Conservation (phyloP, 148 eudicot genomes). For the Euryodendron excelsum region DNA sequence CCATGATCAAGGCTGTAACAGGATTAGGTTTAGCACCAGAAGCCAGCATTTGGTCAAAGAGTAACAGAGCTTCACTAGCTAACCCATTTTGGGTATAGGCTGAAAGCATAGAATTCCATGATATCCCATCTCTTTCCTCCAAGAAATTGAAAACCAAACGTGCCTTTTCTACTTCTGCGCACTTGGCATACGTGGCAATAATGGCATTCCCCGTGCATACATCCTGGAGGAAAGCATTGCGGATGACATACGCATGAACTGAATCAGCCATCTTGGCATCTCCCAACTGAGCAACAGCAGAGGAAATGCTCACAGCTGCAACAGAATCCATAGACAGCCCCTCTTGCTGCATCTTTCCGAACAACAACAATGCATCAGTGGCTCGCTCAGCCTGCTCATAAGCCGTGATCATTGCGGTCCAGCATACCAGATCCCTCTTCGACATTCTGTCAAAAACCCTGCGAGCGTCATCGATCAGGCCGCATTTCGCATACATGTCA, state of each 20-base stretch:
- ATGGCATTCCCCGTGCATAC: constrained; percentile 33
- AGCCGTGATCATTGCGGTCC: constrained; percentile 42
- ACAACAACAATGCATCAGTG: constrained; percentile 26
- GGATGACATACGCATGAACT: constrained; percentile 33
- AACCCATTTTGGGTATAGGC: constrained; percentile 26
- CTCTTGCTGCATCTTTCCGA: constrained; percentile 31
- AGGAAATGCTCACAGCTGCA: constrained; percentile 34
- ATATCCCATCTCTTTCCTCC: constrained; percentile 38
- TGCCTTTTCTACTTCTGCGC: constrained; percentile 36
- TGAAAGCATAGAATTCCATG: constrained; percentile 45
- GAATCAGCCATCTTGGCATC: constrained; percentile 19
- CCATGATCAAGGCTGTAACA: constrained; percentile 22
- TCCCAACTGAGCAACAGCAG: constrained; percentile 30
- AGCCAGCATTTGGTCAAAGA: constrained; percentile 22
- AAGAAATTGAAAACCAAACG: constrained; percentile 28
- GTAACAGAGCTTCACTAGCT: constrained; percentile 27
- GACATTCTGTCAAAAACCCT: constrained; percentile 29
- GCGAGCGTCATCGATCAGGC: constrained; percentile 21
- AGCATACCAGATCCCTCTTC: constrained; percentile 31
- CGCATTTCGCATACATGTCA: constrained; percentile 45
- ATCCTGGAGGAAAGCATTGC: constrained; percentile 27
- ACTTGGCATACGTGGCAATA: constrained; percentile 37
- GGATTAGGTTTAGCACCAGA: constrained; percentile 10
- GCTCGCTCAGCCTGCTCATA: constrained; percentile 32
- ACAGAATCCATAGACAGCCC: constrained; percentile 25